Percentiles rank a stretch among this genome's conserved stretches.
phyloP scores from a whole-genome alignment of 2,329 filamentous ascomycete genomes.

The Dactylella cylindrospora region DNA sequence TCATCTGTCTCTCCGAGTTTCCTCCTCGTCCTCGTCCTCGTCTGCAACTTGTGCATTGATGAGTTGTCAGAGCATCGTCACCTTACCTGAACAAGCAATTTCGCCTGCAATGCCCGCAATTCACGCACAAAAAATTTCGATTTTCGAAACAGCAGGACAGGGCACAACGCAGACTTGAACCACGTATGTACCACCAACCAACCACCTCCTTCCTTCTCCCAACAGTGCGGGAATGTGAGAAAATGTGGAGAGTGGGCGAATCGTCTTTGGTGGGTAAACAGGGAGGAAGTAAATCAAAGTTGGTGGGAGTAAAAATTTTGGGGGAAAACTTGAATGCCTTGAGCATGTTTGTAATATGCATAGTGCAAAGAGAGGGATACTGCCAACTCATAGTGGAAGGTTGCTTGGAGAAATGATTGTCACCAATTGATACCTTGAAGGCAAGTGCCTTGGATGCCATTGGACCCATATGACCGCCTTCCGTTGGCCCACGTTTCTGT shows the following conservation, averaged over 20 bases:
- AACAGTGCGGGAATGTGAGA: too few relatives aligned
- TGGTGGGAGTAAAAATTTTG: too few relatives aligned
- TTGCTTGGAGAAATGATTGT: slow-evolving; percentile 36
- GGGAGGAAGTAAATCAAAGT: too few relatives aligned
- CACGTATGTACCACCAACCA: slow-evolving; percentile 42
- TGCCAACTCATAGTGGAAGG: slow-evolving; percentile 42
- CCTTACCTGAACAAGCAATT: slow-evolving; percentile 42
- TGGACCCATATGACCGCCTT: slow-evolving; percentile 40
- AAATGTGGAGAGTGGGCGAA: slow-evolving; percentile 29
- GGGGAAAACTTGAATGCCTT: slow-evolving; percentile 16
- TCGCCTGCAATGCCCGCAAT: slow-evolving; percentile 36
- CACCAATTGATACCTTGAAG: slow-evolving; percentile 38
- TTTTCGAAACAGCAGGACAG: slow-evolving; percentile 20
- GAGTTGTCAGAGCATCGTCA: slow-evolving; percentile 44
- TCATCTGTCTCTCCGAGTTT: slow-evolving; percentile 31
- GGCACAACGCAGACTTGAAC: slow-evolving; percentile 29
- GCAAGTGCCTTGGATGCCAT: slow-evolving; percentile 39
- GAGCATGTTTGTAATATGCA: slow-evolving; percentile 42
- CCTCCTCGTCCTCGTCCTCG: slow-evolving; percentile 29
- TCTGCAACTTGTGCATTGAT: slow-evolving; percentile 44
- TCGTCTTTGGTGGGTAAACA: slow-evolving; percentile 35
- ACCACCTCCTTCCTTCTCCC: slow-evolving; percentile 22
- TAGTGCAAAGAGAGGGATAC: slow-evolving; percentile 25
- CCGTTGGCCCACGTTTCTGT: slow-evolving; percentile 44
- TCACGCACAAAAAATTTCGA: slow-evolving; percentile 39